phyloP scores from a whole-genome alignment of 345 rosid genomes.

The Turritis glabra region DNA sequence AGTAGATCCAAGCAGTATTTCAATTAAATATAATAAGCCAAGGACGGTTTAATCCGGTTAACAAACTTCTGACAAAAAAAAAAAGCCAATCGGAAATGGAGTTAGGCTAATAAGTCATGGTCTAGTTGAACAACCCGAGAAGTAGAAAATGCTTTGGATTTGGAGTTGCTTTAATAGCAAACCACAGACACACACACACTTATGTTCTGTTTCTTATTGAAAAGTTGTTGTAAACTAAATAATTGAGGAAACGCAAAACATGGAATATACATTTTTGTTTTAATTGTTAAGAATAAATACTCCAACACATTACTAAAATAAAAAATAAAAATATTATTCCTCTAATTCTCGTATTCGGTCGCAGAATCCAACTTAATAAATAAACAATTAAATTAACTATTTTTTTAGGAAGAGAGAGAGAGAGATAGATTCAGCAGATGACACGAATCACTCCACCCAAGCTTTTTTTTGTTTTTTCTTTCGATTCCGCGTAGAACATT shows the following conservation, averaged over 20 bases:
- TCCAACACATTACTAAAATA: background rate
- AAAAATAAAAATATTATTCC: background rate
- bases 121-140: slow-evolving; percentile 36
- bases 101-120: slow-evolving; percentile 27
- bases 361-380: slow-evolving; percentile 24
- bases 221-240: slow-evolving; percentile 30
- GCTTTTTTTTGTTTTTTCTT: background rate
- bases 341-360: slow-evolving; percentile 22
- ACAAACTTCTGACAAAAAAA: background rate
- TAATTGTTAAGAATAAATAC: background rate
- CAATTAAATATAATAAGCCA: background rate
- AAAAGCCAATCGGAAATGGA: slow-evolving; percentile 22
- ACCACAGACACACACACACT: slow-evolving; percentile 12
- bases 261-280: background rate
- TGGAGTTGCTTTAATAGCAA: slow-evolving; percentile 34
- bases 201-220: slow-evolving; percentile 32
- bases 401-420: background rate
- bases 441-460: slow-evolving; percentile 39
- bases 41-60: slow-evolving; percentile 13
- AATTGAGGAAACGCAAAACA: slow-evolving; percentile 35
- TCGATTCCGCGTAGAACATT: background rate
- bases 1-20: background rate
- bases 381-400: background rate
- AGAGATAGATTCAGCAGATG: slow-evolving; percentile 13
- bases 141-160: slow-evolving; percentile 10